Percentiles rank a stretch among this genome's conserved stretches.
Evolutionary conservation across 192 early-diverging fungal species (phyloP).

Genomic region (Coemansia furcata): DNA sequence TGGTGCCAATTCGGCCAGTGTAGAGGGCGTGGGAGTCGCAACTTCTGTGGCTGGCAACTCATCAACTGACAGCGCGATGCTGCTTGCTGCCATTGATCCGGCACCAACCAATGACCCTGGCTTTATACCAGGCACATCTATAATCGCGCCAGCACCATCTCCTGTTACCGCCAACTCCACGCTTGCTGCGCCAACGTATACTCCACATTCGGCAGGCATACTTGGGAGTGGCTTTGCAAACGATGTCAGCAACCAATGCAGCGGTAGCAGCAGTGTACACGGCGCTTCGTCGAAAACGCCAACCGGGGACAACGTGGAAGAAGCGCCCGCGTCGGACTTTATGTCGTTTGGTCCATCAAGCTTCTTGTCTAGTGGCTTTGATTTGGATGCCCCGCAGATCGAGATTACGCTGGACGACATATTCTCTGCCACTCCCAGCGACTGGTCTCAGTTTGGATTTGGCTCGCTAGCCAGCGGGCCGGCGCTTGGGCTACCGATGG

Average conservation of each 20-base stretch:
- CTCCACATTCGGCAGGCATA: background rate
- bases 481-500: conserved; percentile 37
- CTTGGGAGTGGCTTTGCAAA: background rate
- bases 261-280: background rate
- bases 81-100: background rate
- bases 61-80: background rate
- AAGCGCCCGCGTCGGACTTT: conserved; percentile 48
- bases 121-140: background rate
- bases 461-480: conserved; percentile 20
- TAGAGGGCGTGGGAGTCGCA: background rate
- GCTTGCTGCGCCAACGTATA: background rate
- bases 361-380: conserved; percentile 50
- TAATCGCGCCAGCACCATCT: background rate
- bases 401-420: conserved; percentile 56
- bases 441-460: conserved; percentile 51
- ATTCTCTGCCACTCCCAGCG: conserved; percentile 45
- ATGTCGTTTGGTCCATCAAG: conserved; percentile 54
- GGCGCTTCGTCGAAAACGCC: conserved; percentile 7
- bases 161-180: background rate
- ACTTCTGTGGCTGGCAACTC: background rate
- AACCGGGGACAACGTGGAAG: conserved; percentile 8
- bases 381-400: conserved; percentile 53
- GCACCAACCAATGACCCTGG: background rate
- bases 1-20: background rate
- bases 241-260: background rate